Evolutionary conservation across 2,329 filamentous ascomycete species (phyloP), one percentile per base, ranked within the genome.

Genomic region (Cytospora paraplurivora): DNA sequence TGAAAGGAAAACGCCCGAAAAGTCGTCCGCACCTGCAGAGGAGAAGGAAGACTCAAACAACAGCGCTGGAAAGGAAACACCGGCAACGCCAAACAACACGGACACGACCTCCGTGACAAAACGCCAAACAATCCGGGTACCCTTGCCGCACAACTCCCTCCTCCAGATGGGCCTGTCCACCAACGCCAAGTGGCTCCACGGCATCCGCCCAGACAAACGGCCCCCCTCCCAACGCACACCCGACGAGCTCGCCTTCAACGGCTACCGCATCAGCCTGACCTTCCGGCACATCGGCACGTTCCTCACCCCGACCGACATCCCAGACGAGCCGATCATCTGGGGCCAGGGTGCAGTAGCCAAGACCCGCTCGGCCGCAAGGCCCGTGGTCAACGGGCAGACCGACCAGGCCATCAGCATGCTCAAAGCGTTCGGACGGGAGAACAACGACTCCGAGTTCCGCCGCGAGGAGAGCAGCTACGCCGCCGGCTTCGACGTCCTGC

Each of bases 281-380:
- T 98, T 99, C 74, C 85, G 95, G 52, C 82, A 86, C 32, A 97
- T 99, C 67, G 92, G 88, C 1, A 99, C 95, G 0, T 98, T 92
- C 72, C 76, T 97, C 35, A 37, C 51, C 32, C 49, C 37, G 7
- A 21, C 13, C 21, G 37, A 50, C 8, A 19, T 32, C n/a, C n/a
- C 32, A 8, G 78, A 80, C 4, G 80, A 85, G 47, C 79, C 79
- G 35, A 77, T 77, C 3, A 96, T 99, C 61, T 98, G 93, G 94
- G 95, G 95, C 15, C 93, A 97, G 75, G 95, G 95, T 3, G 94
- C 93, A 0, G 86, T 84, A 0, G 79, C 79, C 7, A 96, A 97
- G 77, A 81, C 78, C 0, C 80, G 81, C 32, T 80, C 81, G 0
- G 76, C 79, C 0, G 92, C 93, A 0, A 77, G 78, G 0, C 70